A percentile compares a stretch with the other conserved stretches of the same genome.
Evolutionary conservation across 495 filamentous ascomycete species (phyloP).

Genomic region (Cudoniella acicularis): DNA sequence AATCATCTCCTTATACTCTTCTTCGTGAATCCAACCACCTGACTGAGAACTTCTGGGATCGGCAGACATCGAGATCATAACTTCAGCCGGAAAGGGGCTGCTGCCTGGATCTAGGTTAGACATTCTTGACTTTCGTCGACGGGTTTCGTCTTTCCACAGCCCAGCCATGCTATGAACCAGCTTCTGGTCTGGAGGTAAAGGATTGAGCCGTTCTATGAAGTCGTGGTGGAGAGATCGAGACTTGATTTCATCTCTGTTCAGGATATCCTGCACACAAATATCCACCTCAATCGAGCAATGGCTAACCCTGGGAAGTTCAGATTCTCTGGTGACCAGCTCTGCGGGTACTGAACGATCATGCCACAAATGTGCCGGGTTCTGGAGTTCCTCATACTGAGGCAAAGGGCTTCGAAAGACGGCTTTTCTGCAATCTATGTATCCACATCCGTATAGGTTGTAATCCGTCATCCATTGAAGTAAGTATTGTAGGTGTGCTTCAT

Average conservation of each 20-base stretch:
- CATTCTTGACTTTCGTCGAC: slow-evolving; percentile 68
- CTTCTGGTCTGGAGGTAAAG: slow-evolving; percentile 64
- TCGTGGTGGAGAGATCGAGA: slow-evolving; percentile 80
- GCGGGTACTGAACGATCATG: slow-evolving; percentile 60
- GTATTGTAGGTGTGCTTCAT: slow-evolving; percentile 89
- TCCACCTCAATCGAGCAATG: slow-evolving; percentile 88
- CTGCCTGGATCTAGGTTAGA: slow-evolving; percentile 56
- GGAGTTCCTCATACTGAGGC: slow-evolving; percentile 59
- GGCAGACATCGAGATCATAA: slow-evolving; percentile 79
- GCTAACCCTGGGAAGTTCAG: slow-evolving; percentile 67
- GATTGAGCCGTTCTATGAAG: slow-evolving; percentile 71
- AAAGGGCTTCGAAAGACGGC: slow-evolving; percentile 68
- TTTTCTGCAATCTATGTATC: slow-evolving; percentile 67
- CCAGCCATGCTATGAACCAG: slow-evolving; percentile 91
- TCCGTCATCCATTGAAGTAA: slow-evolving; percentile 96
- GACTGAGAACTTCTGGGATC: slow-evolving; percentile 64
- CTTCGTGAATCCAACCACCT: slow-evolving; percentile 86
- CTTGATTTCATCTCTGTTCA: slow-evolving; percentile 72
- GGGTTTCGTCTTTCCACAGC: slow-evolving; percentile 87
- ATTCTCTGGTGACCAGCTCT: slow-evolving; percentile 53
- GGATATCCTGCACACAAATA: slow-evolving; percentile 80
- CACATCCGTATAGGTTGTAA: slow-evolving; percentile 93
- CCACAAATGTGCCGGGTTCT: slow-evolving; percentile 64
- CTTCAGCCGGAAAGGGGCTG: slow-evolving; percentile 75
- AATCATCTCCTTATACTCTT: slow-evolving; percentile 68